Percentiles rank a stretch among this genome's conserved stretches.
phyloP scores from a whole-genome alignment of 75 land plant genomes.

The Pinus tabuliformis region DNA sequence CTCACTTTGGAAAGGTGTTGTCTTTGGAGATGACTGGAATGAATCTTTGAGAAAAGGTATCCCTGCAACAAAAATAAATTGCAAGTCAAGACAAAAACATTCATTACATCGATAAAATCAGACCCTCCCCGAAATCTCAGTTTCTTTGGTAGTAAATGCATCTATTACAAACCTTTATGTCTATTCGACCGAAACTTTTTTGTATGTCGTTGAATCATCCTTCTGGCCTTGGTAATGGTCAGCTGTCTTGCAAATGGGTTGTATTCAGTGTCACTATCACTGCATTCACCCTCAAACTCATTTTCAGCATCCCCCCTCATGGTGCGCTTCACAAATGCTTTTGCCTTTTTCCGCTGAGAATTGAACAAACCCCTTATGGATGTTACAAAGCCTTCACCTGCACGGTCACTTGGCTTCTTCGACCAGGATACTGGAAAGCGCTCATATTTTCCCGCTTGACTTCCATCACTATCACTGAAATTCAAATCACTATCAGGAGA shows the following conservation, averaged over 20 bases:
- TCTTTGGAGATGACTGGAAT: conserved; percentile 53
- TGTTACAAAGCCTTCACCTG: conserved; percentile 99
- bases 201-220: conserved; percentile 75
- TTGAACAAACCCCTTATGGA: conserved; percentile 90
- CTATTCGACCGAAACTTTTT: conserved; percentile 69
- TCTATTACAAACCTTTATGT: conserved; percentile 36
- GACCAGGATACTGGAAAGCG: conserved; percentile 51
- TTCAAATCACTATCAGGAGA: conserved; percentile 66
- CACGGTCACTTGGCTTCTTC: conserved; percentile 78
- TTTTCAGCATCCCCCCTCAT: conserved; percentile 81
- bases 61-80: conserved; percentile 21
- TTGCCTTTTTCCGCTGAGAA: conserved; percentile 89
- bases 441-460: conserved; percentile 49
- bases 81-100: neutral
- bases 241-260: conserved; percentile 71
- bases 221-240: conserved; percentile 74
- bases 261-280: conserved; percentile 66
- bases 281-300: conserved; percentile 64
- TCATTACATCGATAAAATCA: neutral
- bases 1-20: conserved; percentile 57
- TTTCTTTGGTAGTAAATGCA: neutral
- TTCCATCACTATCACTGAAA: conserved; percentile 82
- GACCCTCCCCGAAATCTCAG: neutral
- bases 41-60: conserved; percentile 40
- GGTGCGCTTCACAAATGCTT: conserved; percentile 78